Percentiles rank a stretch among this genome's conserved stretches.
Conservation (phyloP, 2,329 filamentous ascomycete genomes). For the Xylaria sp. region DNA sequence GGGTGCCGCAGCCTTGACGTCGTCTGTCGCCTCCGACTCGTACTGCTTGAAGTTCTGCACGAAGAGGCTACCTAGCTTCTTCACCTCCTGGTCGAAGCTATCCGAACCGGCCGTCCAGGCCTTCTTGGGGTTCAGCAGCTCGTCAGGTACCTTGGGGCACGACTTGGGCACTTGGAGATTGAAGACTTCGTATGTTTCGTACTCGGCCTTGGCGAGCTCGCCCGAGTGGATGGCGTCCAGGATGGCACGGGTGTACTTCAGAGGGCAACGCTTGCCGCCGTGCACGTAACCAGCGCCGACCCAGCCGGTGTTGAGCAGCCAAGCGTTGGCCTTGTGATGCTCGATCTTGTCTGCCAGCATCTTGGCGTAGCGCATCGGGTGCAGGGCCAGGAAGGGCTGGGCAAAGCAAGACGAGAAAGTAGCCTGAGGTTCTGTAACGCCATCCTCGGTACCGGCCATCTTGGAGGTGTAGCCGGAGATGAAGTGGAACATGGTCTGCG, state of each 20-base stretch:
- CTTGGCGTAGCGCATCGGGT: conserved; percentile 98
- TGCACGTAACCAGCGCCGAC: conserved; percentile 84
- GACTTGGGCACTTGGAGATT: conserved; percentile 95
- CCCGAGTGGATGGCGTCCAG: conserved; percentile 98
- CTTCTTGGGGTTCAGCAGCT: conserved; percentile 93
- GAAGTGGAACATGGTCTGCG: conserved; percentile 99
- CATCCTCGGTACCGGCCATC: conserved; percentile 99
- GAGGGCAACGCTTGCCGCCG: conserved; percentile 94
- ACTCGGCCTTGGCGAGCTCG: conserved; percentile 91
- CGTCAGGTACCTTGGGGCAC: conserved; percentile 87
- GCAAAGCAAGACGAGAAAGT: conserved; percentile 99
- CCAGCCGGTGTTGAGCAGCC: conserved; percentile 86
- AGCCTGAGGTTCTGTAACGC: conserved; percentile 94
- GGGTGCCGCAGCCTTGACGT: conserved; percentile 77
- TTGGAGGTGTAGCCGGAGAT: conserved; percentile 99
- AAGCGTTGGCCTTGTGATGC: conserved; percentile 93
- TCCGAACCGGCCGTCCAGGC: conserved; percentile 87
- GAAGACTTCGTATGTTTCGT: conserved; percentile 96
- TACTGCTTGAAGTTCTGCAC: conserved; percentile 99
- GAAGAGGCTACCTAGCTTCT: conserved; percentile 90
- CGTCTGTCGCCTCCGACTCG: conserved; percentile 81
- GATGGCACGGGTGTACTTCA: conserved; percentile 99
- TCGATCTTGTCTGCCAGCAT: conserved; percentile 99
- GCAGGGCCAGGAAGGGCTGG: conserved; percentile 97
- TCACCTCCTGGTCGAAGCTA: conserved; percentile 87